phyloP scores from a whole-genome alignment of 192 early-diverging fungal species.

The Coemansia sp. region DNA sequence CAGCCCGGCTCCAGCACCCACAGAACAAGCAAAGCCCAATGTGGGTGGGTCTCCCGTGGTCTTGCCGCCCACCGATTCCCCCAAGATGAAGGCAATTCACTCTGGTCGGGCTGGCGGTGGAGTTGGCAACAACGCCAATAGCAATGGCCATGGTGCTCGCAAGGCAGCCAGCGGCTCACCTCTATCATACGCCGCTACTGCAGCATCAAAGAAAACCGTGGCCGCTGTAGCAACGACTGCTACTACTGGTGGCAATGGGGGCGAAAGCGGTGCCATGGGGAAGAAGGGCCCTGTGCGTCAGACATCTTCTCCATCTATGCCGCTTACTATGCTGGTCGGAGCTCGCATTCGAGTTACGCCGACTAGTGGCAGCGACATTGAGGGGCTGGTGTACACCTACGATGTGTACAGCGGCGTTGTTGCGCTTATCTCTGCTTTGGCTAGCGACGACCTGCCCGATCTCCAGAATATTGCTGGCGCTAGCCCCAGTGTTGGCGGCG shows the following conservation, averaged over 20 bases:
- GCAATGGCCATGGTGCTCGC: background rate
- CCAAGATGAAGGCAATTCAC: slow-evolving; percentile 39
- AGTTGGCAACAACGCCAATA: background rate
- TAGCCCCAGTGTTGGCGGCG: slow-evolving; percentile 6
- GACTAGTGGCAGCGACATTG: slow-evolving; percentile 17
- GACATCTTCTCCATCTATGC: slow-evolving; percentile 7
- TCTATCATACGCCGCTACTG: slow-evolving; percentile 45
- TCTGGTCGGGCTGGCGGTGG: background rate
- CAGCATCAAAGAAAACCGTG: slow-evolving; percentile 25
- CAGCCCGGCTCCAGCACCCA: background rate
- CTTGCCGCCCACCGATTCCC: slow-evolving; percentile 16
- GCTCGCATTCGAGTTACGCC: slow-evolving; percentile 24
- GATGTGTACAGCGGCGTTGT: slow-evolving; percentile 50
- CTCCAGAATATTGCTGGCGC: slow-evolving; percentile 1
- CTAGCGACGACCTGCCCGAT: background rate
- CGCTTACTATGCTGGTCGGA: slow-evolving; percentile 32
- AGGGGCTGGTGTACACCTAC: slow-evolving; percentile 42
- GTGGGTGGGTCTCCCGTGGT: background rate
- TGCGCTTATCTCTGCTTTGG: slow-evolving; percentile 21
- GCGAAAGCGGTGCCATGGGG: slow-evolving; percentile 11
- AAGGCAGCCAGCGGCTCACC: background rate
- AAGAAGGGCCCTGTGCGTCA: slow-evolving; percentile 13
- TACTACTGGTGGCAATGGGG: background rate
- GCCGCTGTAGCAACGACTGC: background rate
- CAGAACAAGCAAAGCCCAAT: slow-evolving; percentile 8